Evolutionary conservation across 2,329 filamentous ascomycete species (phyloP).

Genomic region (Neonectria coccinea): DNA sequence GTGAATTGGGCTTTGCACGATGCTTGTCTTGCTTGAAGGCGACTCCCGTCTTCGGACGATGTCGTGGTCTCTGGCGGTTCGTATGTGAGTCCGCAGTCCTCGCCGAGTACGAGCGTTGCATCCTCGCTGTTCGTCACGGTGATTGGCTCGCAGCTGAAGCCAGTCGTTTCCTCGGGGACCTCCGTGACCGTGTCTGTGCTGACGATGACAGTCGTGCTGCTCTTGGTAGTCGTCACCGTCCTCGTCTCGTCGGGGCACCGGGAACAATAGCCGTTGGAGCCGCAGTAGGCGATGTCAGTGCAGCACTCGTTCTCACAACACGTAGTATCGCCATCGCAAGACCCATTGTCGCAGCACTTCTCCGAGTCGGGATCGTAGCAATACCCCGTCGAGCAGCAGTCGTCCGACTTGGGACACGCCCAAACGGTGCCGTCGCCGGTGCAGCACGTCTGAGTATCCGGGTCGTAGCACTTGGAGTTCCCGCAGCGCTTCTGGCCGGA

Average conservation of each 20-base stretch:
- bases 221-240: constrained; percentile 4
- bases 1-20: constrained; percentile 4
- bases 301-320: constrained; percentile 16
- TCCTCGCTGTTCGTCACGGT: constrained; percentile 5
- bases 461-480: constrained; percentile 8
- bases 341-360: constrained; percentile 7
- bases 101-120: neutral
- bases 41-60: neutral
- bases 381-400: neutral
- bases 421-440: neutral
- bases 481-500: constrained; percentile 2
- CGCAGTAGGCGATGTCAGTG: constrained; percentile 11
- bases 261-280: constrained; percentile 1
- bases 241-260: constrained; percentile 7
- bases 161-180: neutral
- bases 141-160: constrained; percentile 8
- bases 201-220: neutral
- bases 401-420: neutral
- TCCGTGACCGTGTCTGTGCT: neutral
- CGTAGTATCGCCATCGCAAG: constrained; percentile 1
- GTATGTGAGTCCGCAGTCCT: constrained; percentile 11
- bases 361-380: constrained; percentile 9
- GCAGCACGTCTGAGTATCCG: constrained; percentile 2
- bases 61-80: neutral
- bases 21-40: neutral